Conservation (phyloP, 148 eudicot genomes). For the Linanthus parryae region DNA sequence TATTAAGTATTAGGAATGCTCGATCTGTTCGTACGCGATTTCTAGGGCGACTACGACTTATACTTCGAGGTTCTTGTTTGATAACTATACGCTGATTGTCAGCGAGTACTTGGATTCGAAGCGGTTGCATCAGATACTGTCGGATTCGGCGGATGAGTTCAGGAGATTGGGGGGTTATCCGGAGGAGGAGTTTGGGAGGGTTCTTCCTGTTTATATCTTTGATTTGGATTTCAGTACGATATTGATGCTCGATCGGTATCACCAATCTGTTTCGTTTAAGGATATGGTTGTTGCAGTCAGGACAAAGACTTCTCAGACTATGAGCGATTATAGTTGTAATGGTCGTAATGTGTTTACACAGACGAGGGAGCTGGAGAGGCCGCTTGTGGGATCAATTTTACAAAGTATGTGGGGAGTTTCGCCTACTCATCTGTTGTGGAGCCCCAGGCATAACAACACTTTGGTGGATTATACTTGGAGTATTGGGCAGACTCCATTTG, state of each 20-base stretch:
- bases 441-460: conserved; percentile 70
- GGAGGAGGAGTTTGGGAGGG: conserved; percentile 76
- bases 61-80: conserved; percentile 91
- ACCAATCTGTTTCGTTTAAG: conserved; percentile 89
- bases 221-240: conserved; percentile 63
- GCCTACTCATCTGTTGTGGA: conserved; percentile 90
- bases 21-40: conserved; percentile 73
- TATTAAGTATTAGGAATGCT: conserved; percentile 56
- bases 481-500: conserved; percentile 93
- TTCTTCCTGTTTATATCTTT: conserved; percentile 79
- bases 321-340: conserved; percentile 91
- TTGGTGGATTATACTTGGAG: conserved; percentile 96
- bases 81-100: conserved; percentile 88
- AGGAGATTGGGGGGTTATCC: conserved; percentile 58
- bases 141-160: conserved; percentile 63
- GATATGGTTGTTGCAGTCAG: conserved; percentile 94
- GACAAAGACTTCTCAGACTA: conserved; percentile 84
- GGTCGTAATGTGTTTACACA: conserved; percentile 92
- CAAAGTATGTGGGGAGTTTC: conserved; percentile 99
- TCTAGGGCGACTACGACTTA: conserved; percentile 64
- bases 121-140: conserved; percentile 59
- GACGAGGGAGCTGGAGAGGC: conserved; percentile 87
- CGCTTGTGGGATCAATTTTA: conserved; percentile 83
- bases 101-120: conserved; percentile 93
- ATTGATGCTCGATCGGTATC: conserved; percentile 88